These are phyloP conservation scores for Hymenoscyphus occultus DNA, from an alignment of 2,329 filamentous ascomycete species.

Conservation along the genomic window DNA sequence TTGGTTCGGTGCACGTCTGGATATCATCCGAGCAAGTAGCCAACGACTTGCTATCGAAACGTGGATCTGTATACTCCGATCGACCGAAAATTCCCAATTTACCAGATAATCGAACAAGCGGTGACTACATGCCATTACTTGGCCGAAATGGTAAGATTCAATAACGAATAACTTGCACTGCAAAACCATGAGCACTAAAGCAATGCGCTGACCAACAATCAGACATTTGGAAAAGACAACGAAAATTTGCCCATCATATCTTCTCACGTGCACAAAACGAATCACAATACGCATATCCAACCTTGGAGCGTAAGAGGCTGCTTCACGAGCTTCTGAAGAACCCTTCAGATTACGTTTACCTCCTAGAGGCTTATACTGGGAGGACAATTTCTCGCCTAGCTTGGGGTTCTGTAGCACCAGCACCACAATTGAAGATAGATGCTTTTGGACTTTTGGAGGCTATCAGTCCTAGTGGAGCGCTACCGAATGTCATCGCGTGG, in stretches of 20 bases:
- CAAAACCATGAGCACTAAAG: not conserved
- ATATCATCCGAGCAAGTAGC: constrained; percentile 47
- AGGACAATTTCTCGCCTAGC: constrained; percentile 45
- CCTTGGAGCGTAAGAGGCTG: constrained; percentile 39
- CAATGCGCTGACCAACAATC: constrained; percentile 12
- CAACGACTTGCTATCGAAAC: constrained; percentile 43
- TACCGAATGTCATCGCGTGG: constrained; percentile 47
- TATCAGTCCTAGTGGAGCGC: constrained; percentile 45
- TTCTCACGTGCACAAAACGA: constrained; percentile 41
- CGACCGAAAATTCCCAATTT: constrained; percentile 47
- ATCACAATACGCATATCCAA: constrained; percentile 43
- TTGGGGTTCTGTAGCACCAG: constrained; percentile 45
- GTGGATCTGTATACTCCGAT: constrained; percentile 46
- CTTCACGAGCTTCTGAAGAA: constrained; percentile 42
- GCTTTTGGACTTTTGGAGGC: constrained; percentile 46
- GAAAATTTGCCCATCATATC: constrained; percentile 44
- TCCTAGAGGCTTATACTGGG: constrained; percentile 47
- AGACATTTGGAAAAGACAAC: constrained; percentile 50
- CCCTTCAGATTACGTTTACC: constrained; percentile 44
- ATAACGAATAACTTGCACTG: too few species aligned
- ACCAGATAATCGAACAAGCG: constrained; percentile 46
- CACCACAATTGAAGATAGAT: constrained; percentile 42
- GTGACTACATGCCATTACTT: constrained; percentile 46
- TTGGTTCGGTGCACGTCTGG: constrained; percentile 47
- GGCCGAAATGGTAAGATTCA: constrained; percentile 41